A percentile compares a stretch with the other conserved stretches of the same genome.
Conservation (phyloP, 106 monocot genomes). For the Acorus gramineus region DNA sequence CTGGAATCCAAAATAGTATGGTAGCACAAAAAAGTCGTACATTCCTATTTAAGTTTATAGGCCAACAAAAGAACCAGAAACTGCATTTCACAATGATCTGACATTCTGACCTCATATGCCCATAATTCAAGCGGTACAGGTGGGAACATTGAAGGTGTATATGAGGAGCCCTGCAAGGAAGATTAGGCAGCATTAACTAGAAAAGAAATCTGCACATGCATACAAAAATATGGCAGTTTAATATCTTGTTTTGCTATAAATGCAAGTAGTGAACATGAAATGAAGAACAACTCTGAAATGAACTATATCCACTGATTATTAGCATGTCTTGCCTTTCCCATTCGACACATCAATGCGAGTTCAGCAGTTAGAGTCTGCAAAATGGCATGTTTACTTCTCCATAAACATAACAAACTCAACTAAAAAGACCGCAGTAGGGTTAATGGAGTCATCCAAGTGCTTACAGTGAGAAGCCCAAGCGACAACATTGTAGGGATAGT, state of each 20-base stretch:
- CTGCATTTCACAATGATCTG: too few relatives aligned
- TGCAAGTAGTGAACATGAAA: too few relatives aligned
- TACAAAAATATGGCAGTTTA: background rate
- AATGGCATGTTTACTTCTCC: constrained; percentile 4
- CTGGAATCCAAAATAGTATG: constrained; percentile 16
- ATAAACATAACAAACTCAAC: background rate
- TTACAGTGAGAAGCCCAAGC: constrained; percentile 84
- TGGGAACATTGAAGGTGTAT: constrained; percentile 61
- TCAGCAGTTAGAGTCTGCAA: constrained; percentile 78
- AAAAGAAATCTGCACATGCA: background rate
- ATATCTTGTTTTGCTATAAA: too few relatives aligned
- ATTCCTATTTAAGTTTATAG: too few relatives aligned
- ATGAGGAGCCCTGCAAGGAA: constrained; percentile 55
- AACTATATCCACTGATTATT: background rate
- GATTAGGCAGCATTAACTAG: background rate
- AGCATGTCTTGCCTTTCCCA: constrained; percentile 51
- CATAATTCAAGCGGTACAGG: constrained; percentile 64
- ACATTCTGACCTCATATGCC: constrained; percentile 95
- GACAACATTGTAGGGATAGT: constrained; percentile 80
- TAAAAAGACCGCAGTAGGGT: background rate
- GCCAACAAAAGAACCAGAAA: too few relatives aligned
- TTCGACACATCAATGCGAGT: constrained; percentile 76
- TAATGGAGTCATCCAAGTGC: constrained; percentile 1
- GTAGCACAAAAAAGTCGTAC: too few relatives aligned
- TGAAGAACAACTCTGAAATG: background rate